Percentiles rank a stretch among this genome's conserved stretches.
Evolutionary conservation across 306 rosid species (phyloP).

Genomic region (Rosa chinensis): DNA sequence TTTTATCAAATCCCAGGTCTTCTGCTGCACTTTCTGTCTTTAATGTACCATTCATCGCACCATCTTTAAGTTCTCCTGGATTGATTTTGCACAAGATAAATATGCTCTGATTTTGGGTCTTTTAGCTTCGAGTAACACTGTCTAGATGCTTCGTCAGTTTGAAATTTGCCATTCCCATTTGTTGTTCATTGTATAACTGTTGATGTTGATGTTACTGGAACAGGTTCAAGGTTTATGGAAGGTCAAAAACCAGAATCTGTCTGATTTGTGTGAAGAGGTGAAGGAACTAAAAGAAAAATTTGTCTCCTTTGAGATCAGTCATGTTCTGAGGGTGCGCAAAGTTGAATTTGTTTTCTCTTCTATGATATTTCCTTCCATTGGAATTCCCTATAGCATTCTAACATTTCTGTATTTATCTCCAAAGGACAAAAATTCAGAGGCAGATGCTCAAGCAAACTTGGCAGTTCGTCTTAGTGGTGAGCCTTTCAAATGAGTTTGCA

Average conservation of each 20-base stretch:
- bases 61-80: not conserved
- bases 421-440: constrained; percentile 74
- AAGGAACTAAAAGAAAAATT: constrained; percentile 66
- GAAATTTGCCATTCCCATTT: not conserved
- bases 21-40: not conserved
- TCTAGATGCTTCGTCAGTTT: not conserved
- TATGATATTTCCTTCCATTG: constrained; percentile 1
- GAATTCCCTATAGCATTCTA: constrained; percentile 20
- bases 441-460: constrained; percentile 90
- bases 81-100: constrained; percentile 4
- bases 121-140: not conserved
- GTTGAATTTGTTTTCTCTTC: constrained; percentile 14
- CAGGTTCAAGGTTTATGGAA: constrained; percentile 92
- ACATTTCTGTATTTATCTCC: constrained; percentile 30
- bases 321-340: constrained; percentile 81
- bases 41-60: not conserved
- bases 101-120: not conserved
- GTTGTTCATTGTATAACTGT: constrained; percentile 22
- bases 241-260: constrained; percentile 62
- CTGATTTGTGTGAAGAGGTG: constrained; percentile 60
- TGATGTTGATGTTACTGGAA: constrained; percentile 27
- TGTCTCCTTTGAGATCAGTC: constrained; percentile 69
- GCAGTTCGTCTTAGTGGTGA: constrained; percentile 74
- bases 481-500: constrained; percentile 26
- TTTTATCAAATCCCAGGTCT: not conserved